Percentiles rank a stretch among this genome's conserved stretches.
These are phyloP conservation scores for Quercus tomentella DNA, from an alignment of 331 rosid species.

Conservation along the genomic window DNA sequence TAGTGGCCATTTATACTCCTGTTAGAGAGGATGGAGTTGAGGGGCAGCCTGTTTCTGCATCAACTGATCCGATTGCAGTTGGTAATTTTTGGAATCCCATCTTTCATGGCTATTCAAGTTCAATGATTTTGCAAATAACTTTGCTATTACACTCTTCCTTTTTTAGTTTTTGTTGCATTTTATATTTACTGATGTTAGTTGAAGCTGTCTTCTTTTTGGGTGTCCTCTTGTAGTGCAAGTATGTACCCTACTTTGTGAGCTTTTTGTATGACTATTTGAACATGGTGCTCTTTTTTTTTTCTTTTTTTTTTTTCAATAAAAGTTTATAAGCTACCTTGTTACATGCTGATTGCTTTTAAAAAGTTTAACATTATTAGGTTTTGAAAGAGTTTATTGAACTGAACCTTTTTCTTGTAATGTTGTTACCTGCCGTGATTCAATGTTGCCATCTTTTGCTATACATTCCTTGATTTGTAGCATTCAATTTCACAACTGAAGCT, in stretches of 20 bases:
- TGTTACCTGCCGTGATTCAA: not conserved
- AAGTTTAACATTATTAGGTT: not conserved
- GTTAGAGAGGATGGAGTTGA: slow-evolving; percentile 94
- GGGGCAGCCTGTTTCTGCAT: slow-evolving; percentile 86
- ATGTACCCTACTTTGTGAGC: not conserved
- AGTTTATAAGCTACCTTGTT: not conserved
- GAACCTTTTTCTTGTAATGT: not conserved
- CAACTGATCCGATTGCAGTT: slow-evolving; percentile 95
- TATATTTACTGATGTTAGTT: not conserved
- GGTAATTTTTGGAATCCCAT: slow-evolving; percentile 51
- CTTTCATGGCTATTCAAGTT: not conserved
- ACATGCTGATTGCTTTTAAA: not conserved
- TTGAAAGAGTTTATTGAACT: not conserved
- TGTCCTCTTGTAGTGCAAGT: not conserved
- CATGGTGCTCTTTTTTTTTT: too few species aligned
- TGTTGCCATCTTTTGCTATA: not conserved
- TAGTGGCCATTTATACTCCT: slow-evolving; percentile 93
- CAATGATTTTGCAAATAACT: not conserved
- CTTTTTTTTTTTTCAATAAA: too few species aligned
- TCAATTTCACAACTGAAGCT: not conserved
- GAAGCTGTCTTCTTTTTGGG: not conserved
- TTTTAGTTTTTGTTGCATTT: not conserved
- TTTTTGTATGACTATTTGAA: too few species aligned
- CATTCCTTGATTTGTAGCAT: not conserved
- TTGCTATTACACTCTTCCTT: not conserved